phyloP scores from a whole-genome alignment of 345 rosid species.

The rapeseed (Brassica napus) region Da-Ae NC_063439.1:22383001-22383500 shows the following conservation, averaged over 20 bases:
- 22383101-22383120: no score
- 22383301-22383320: constrained; percentile 14
- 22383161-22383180: no score
- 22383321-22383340: constrained; percentile 62
- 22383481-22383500: constrained; percentile 36
- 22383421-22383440: constrained; percentile 40
- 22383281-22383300: background rate
- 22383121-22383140: no score
- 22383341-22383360: constrained; percentile 80
- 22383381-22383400: constrained; percentile 26
- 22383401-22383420: constrained; percentile 20
- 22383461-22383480: constrained; percentile 43
- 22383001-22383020: background rate
- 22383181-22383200: no score
- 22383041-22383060: no score
- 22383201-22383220: background rate
- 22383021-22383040: no score
- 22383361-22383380: constrained; percentile 55
- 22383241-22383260: background rate
- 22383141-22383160: no score
- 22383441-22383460: constrained; percentile 37
- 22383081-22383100: no score
- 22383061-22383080: no score
- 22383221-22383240: background rate
- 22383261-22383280: background rate